Percentiles rank a stretch among this genome's conserved stretches.
Conservation (phyloP, 176 grass and related monocot genomes). For the Avena insularis region DNA sequence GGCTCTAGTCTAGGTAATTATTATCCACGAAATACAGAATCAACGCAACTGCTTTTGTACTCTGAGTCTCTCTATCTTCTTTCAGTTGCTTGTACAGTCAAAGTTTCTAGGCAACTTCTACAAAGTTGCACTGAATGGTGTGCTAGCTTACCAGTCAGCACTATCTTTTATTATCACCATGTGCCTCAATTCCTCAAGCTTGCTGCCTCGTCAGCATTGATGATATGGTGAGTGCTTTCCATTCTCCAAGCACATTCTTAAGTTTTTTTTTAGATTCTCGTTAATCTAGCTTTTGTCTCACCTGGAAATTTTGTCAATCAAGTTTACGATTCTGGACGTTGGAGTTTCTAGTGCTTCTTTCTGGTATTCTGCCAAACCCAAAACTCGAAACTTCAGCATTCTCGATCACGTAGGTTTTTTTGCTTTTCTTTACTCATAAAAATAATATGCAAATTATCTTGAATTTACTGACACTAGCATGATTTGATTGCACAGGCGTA, state of each 20-base stretch:
- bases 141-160: not conserved
- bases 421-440: not conserved
- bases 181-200: slow-evolving; percentile 59
- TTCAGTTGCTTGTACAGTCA: no score
- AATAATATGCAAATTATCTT: not conserved
- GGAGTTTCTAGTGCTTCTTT: slow-evolving; percentile 67
- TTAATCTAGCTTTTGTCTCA: not conserved
- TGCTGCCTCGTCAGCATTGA: slow-evolving; percentile 63
- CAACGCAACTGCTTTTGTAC: no score
- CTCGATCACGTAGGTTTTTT: slow-evolving; percentile 54
- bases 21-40: no score
- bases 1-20: no score
- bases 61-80: no score
- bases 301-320: not conserved
- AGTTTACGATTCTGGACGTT: slow-evolving; percentile 64
- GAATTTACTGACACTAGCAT: not conserved
- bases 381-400: slow-evolving; percentile 68
- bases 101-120: no score
- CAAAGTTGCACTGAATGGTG: not conserved
- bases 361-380: slow-evolving; percentile 63
- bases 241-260: not conserved
- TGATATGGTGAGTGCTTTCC: slow-evolving; percentile 55
- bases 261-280: not conserved
- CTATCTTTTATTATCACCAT: not conserved
- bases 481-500: slow-evolving; percentile 44